phyloP scores from a whole-genome alignment of 2,329 filamentous ascomycete genomes.

The Zymoseptoria crescenta region DNA sequence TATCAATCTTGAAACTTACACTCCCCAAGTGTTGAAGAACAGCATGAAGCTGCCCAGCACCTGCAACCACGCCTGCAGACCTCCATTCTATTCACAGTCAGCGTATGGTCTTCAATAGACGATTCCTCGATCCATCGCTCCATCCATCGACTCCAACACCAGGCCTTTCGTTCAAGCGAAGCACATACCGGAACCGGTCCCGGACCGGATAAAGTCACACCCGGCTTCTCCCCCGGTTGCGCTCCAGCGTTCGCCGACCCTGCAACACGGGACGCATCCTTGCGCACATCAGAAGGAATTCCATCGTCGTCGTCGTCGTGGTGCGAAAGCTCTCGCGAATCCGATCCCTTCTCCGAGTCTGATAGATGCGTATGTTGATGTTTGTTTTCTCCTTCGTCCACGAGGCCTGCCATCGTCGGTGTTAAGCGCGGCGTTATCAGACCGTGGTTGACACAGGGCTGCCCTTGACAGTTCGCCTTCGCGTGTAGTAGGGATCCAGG shows the following conservation, averaged over 20 bases:
- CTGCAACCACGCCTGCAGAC: constrained; percentile 40
- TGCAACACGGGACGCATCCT: background rate
- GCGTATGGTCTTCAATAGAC: background rate
- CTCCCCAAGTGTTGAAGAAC: constrained; percentile 41
- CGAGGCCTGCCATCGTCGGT: background rate
- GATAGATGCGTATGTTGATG: background rate
- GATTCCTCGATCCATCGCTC: background rate
- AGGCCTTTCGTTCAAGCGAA: background rate
- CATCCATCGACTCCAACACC: background rate
- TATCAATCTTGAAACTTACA: background rate
- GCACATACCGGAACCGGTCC: background rate
- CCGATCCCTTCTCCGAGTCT: background rate
- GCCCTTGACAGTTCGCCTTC: background rate
- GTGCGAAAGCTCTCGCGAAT: background rate
- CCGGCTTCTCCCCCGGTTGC: background rate
- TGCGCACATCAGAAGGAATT: background rate
- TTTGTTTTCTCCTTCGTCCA: background rate
- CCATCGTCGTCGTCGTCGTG: background rate
- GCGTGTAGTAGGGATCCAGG: too few species aligned
- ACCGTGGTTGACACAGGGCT: background rate
- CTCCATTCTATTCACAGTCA: constrained; percentile 29
- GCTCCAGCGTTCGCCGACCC: background rate
- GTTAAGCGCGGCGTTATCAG: background rate
- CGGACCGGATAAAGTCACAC: background rate
- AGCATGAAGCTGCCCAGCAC: constrained; percentile 40